Conservation (phyloP, 73 alveolate genomes). For the Paramecium bursaria region DNA sequence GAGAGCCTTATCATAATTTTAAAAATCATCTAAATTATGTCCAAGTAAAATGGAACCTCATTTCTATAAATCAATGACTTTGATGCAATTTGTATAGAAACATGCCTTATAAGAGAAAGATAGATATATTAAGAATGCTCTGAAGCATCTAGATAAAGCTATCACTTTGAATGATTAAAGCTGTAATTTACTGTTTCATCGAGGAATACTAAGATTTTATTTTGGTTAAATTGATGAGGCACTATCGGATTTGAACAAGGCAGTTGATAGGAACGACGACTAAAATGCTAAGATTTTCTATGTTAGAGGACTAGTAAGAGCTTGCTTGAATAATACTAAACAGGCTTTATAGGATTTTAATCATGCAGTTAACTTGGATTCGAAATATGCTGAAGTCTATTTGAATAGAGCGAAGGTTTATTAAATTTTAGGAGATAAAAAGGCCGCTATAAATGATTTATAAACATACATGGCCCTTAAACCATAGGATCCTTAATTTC, state of each 20-base stretch:
- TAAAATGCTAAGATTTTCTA: slow-evolving; percentile 44
- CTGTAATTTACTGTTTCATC: slow-evolving; percentile 56
- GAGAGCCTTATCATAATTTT: slow-evolving; percentile 47
- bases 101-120: slow-evolving; percentile 38
- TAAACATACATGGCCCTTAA: slow-evolving; percentile 55
- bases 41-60: slow-evolving; percentile 66
- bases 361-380: slow-evolving; percentile 58
- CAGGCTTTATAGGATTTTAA: slow-evolving; percentile 70
- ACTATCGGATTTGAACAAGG: slow-evolving; percentile 20
- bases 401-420: slow-evolving; percentile 71
- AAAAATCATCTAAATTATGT: slow-evolving; percentile 57
- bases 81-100: slow-evolving; percentile 50
- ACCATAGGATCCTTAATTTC: slow-evolving; percentile 66
- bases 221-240: slow-evolving; percentile 60
- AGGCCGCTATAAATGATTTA: slow-evolving; percentile 63
- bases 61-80: slow-evolving; percentile 50
- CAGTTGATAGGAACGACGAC: slow-evolving; percentile 51
- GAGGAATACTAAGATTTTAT: slow-evolving; percentile 67
- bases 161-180: slow-evolving; percentile 59
- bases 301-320: slow-evolving; percentile 71
- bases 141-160: slow-evolving; percentile 67
- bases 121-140: slow-evolving; percentile 60
- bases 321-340: slow-evolving; percentile 57
- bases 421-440: slow-evolving; percentile 63
- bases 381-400: slow-evolving; percentile 68